A percentile compares a stretch with the other conserved stretches of the same genome.
phyloP scores from a whole-genome alignment of 106 monocot species.

The Dendrobium nobile region DNA sequence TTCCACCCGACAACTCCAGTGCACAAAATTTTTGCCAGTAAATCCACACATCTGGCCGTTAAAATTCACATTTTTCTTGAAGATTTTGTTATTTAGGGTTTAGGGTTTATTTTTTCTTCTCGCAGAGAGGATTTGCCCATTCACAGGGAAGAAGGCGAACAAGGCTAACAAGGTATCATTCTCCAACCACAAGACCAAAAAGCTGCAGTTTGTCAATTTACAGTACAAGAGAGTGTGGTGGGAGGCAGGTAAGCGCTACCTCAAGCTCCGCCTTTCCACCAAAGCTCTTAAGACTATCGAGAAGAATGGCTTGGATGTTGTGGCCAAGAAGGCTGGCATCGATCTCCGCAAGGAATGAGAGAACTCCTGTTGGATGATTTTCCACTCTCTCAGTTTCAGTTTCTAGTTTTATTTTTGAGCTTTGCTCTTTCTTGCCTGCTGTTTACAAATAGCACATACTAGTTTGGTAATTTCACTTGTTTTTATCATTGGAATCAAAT shows the following conservation, averaged over 20 bases:
- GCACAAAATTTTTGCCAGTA: not conserved
- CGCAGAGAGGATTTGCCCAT: constrained; percentile 71
- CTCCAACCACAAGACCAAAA: constrained; percentile 93
- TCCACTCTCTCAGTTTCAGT: not conserved
- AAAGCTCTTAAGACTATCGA: constrained; percentile 90
- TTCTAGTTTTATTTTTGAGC: not conserved
- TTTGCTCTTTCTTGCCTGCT: not conserved
- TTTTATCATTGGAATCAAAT: not conserved
- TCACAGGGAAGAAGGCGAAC: constrained; percentile 95
- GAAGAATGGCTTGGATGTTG: constrained; percentile 92
- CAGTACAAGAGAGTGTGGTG: constrained; percentile 98
- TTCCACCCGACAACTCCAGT: not conserved
- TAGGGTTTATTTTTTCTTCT: not conserved
- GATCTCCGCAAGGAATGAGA: constrained; percentile 69
- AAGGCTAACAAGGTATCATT: constrained; percentile 82
- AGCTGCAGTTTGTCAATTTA: constrained; percentile 79
- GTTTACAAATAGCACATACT: not conserved
- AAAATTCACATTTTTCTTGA: too few relatives aligned
- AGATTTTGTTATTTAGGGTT: too few relatives aligned
- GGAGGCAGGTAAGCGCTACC: constrained; percentile 80
- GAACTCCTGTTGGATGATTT: not conserved
- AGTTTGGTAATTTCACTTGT: not conserved
- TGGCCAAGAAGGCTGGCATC: constrained; percentile 92
- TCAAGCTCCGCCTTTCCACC: constrained; percentile 58
- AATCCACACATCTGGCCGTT: not conserved